Base-by-base conservation (phyloP, 441 rosid species). In the Populus tomentosa region DNA sequence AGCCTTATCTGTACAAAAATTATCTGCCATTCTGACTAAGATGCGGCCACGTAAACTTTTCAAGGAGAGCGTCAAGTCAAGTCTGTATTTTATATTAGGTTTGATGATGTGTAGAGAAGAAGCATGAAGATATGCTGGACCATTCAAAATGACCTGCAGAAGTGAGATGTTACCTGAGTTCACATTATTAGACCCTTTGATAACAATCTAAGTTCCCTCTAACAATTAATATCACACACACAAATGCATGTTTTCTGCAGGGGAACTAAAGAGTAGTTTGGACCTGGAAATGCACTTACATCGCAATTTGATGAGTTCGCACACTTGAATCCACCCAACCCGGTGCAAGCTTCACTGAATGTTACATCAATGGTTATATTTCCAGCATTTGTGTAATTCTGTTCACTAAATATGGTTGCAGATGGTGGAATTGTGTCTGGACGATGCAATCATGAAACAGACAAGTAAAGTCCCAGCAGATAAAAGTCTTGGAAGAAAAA, bases 261-360 rank as follows among this genome's bases (percentile, higher is more conserved):
- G 2, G 56, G n/a, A 21, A 46, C 24, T 21, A 2, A 3, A 2
- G 35, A 1, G n/a, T 7, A 40, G 18, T n/a, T 70, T 23, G 67
- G 68, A 62, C 35, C 33, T 21, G 30, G 30, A 42, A 35, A 63
- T 35, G 13, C 62, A 77, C 90, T 86, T 79, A 89, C 92, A 81
- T 85, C 86, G 70, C 92, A 89, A 67, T 82, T 79, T 66, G 90
- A 84, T 72, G 92, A 84, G 80, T 87, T 86, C 64, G 78, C 33
- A 75, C 92, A 89, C 78, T 80, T 89, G 80, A 89, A 89, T 63
- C 90, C 89, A 69, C 89, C 86, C 65, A 42, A 59, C 78, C 87
- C 87, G 6, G 74, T 50, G 83, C 92, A 87, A 75, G 88, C 76
- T 85, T 89, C 89, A 30, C 80, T 86, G 82, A 89, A 85, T n/a